phyloP scores from a whole-genome alignment of 192 early-diverging fungal species.

The Linderina pennispora region DNA sequence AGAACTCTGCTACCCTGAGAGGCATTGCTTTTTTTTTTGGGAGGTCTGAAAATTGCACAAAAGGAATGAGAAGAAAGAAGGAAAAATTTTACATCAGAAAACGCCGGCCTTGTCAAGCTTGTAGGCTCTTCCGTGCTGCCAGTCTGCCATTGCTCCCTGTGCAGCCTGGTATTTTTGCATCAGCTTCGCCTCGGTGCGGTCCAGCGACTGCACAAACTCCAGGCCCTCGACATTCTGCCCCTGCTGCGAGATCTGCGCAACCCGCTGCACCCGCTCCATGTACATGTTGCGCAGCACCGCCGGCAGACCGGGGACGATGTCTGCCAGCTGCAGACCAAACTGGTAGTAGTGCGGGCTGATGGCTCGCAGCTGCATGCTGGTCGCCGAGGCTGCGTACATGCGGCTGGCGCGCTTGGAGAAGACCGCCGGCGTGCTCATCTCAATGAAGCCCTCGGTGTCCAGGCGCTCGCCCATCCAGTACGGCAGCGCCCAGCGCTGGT shows the following conservation, averaged over 20 bases:
- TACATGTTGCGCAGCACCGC: slow-evolving; percentile 43
- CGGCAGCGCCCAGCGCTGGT: slow-evolving; percentile 43
- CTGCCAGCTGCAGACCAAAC: slow-evolving; percentile 43
- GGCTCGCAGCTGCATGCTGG: slow-evolving; percentile 39
- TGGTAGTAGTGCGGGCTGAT: slow-evolving; percentile 43
- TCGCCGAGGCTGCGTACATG: slow-evolving; percentile 47
- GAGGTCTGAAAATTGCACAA: not conserved
- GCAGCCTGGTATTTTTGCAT: slow-evolving; percentile 35
- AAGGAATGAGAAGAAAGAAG: not conserved
- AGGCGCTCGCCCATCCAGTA: slow-evolving; percentile 49
- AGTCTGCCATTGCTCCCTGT: slow-evolving; percentile 23
- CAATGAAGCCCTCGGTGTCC: slow-evolving; percentile 42
- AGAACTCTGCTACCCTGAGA: slow-evolving; percentile 46
- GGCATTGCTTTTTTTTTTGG: slow-evolving; percentile 11
- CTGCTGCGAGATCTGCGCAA: slow-evolving; percentile 41
- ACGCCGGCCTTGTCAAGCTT: slow-evolving; percentile 20
- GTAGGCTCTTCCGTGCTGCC: slow-evolving; percentile 38
- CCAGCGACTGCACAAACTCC: slow-evolving; percentile 44
- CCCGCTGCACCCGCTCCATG: slow-evolving; percentile 32
- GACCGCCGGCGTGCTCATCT: slow-evolving; percentile 39
- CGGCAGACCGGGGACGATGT: slow-evolving; percentile 42
- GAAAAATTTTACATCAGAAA: slow-evolving; percentile 5
- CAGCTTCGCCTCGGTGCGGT: slow-evolving; percentile 27
- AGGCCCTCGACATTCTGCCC: slow-evolving; percentile 33
- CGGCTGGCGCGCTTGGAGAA: slow-evolving; percentile 44